Evolutionary conservation across 2,329 filamentous ascomycete genomes (phyloP).

Genomic region (Aspergillus quadrilineatus): DNA sequence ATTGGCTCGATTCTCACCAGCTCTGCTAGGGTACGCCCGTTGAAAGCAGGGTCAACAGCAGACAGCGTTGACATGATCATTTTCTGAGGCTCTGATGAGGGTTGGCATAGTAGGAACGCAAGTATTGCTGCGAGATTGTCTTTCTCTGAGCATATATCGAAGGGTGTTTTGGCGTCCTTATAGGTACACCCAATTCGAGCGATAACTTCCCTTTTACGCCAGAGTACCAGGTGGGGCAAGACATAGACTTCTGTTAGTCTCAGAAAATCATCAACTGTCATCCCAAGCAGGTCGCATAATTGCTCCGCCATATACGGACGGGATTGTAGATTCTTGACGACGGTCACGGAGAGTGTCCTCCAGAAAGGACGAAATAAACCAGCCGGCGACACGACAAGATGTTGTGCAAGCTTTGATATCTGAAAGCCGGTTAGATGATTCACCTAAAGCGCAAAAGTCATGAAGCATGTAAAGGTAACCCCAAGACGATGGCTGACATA

Average conservation of each 20-base stretch:
- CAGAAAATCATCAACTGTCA: conserved; percentile 72
- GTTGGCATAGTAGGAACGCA: conserved; percentile 58
- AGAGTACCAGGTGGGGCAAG: conserved; percentile 80
- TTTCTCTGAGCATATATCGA: conserved; percentile 62
- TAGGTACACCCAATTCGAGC: conserved; percentile 74
- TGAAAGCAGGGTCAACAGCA: conserved; percentile 69
- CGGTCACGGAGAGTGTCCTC: conserved; percentile 76
- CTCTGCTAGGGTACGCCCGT: conserved; percentile 63
- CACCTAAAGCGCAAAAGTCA: not conserved
- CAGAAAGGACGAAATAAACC: conserved; percentile 84
- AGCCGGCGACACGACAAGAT: conserved; percentile 60
- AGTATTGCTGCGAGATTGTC: conserved; percentile 60
- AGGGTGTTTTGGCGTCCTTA: conserved; percentile 51
- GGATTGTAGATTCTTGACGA: conserved; percentile 76
- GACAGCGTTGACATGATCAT: conserved; percentile 68
- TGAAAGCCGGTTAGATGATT: conserved; percentile 27
- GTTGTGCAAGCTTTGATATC: conserved; percentile 70
- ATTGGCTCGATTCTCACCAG: conserved; percentile 75
- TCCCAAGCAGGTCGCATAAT: conserved; percentile 76
- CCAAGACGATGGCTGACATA: conserved; percentile 35
- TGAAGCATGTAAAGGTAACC: no score
- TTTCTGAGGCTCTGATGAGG: conserved; percentile 64
- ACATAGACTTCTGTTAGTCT: conserved; percentile 75
- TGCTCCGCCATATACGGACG: conserved; percentile 79
- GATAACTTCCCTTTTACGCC: conserved; percentile 73